These are phyloP conservation scores for Paecilomyces variotii DNA, from an alignment of 2,329 filamentous ascomycete genomes.

Conservation along the genomic window DNA sequence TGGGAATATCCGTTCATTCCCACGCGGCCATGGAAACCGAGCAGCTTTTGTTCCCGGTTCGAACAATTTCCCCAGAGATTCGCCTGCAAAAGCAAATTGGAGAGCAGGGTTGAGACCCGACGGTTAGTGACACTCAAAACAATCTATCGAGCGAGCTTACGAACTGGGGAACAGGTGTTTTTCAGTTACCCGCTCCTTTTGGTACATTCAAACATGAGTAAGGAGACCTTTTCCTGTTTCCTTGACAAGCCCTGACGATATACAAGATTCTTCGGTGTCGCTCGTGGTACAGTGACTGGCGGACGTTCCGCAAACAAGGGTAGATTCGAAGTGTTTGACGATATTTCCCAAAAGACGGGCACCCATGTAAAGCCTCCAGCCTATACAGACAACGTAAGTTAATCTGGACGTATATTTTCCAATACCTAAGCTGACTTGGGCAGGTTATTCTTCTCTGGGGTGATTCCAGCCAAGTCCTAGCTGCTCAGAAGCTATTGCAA, in stretches of 20 bases:
- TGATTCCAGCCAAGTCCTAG: slow-evolving; percentile 12
- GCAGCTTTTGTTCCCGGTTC: slow-evolving; percentile 2
- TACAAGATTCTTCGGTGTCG: slow-evolving; percentile 14
- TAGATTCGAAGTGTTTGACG: slow-evolving; percentile 17
- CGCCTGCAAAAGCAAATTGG: slow-evolving; percentile 18
- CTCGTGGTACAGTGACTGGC: slow-evolving; percentile 6
- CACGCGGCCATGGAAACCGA: neutral
- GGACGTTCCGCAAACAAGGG: slow-evolving; percentile 3
- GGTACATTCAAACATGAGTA: slow-evolving; percentile 16
- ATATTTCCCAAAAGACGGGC: slow-evolving; percentile 18
- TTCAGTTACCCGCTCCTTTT: slow-evolving; percentile 13
- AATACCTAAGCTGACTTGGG: neutral
- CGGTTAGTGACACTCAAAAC: slow-evolving; percentile 7
- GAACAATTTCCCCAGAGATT: slow-evolving; percentile 12
- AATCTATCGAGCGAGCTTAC: neutral
- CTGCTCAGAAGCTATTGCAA: slow-evolving; percentile 14
- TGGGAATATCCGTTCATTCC: slow-evolving; percentile 1
- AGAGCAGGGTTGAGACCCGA: slow-evolving; percentile 10
- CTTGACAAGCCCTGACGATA: neutral
- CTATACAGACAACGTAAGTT: slow-evolving; percentile 15
- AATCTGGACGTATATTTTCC: neutral
- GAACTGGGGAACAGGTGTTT: slow-evolving; percentile 3
- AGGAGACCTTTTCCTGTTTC: slow-evolving; percentile 1
- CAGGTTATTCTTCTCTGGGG: slow-evolving; percentile 21
- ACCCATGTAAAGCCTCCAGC: slow-evolving; percentile 18